Percentiles rank a stretch among this genome's conserved stretches.
Evolutionary conservation across 192 early-diverging fungal genomes (phyloP).

Genomic region (Coemansia sp.): DNA sequence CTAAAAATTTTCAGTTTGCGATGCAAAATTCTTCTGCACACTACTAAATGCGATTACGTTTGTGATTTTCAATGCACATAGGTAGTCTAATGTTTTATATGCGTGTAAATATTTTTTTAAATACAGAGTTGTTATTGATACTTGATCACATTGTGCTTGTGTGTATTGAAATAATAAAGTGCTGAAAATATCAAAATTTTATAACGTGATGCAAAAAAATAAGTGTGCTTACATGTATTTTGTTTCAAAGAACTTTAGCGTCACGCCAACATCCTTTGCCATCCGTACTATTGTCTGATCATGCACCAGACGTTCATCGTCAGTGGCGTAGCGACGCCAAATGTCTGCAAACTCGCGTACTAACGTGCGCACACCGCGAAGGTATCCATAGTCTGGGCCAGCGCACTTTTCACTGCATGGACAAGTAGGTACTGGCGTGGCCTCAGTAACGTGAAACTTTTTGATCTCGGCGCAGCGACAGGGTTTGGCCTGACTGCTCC

Average conservation of each 20-base stretch:
- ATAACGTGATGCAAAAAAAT: no score
- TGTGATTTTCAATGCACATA: neutral
- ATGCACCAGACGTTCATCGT: conserved; percentile 37
- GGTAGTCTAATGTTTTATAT: no score
- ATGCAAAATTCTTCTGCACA: no score
- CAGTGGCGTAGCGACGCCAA: conserved; percentile 53
- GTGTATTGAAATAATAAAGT: no score
- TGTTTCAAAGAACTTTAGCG: conserved; percentile 29
- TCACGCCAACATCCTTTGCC: conserved; percentile 41
- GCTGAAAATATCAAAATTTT: no score
- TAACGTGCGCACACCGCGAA: conserved; percentile 55
- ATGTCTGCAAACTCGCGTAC: conserved; percentile 56
- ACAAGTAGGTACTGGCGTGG: conserved; percentile 29
- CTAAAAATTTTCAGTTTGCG: no score
- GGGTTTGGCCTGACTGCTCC: neutral
- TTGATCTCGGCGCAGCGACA: neutral
- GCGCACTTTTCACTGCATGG: conserved; percentile 39
- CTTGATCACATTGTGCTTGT: no score
- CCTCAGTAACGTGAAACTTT: conserved; percentile 33
- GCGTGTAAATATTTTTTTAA: no score
- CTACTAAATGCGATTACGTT: neutral
- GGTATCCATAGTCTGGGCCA: conserved; percentile 57
- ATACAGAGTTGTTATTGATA: no score
- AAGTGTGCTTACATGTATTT: conserved; percentile 15
- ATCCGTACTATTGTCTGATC: conserved; percentile 26